Evolutionary conservation across 2,329 filamentous ascomycete species (phyloP).

Genomic region (Tolypocladium guangdongense): DNA sequence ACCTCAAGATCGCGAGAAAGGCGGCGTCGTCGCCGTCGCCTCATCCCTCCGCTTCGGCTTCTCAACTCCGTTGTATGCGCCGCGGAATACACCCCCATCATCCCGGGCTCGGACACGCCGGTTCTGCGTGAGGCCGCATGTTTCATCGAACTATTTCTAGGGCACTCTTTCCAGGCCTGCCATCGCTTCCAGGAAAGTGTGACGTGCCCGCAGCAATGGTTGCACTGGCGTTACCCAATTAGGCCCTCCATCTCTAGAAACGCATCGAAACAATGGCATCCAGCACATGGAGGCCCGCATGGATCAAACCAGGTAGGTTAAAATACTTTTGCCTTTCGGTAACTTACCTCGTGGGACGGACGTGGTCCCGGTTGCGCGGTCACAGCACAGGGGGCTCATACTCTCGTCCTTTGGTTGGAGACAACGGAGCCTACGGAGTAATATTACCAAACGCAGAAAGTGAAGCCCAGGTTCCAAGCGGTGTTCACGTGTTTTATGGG

Average conservation of each 20-base stretch:
- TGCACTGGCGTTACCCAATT: neutral
- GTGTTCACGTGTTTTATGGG: neutral
- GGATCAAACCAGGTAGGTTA: neutral
- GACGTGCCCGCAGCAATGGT: neutral
- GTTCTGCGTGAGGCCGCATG: neutral
- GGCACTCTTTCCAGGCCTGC: neutral
- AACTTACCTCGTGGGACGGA: neutral
- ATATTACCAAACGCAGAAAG: neutral
- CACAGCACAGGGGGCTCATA: neutral
- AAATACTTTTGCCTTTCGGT: neutral
- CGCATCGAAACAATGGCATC: neutral
- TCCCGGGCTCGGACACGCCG: neutral
- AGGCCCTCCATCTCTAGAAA: neutral
- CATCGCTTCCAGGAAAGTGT: neutral
- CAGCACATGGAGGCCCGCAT: neutral
- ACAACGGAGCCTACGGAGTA: neutral
- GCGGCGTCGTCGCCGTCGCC: neutral
- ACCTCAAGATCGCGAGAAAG: neutral
- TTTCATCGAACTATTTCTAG: neutral
- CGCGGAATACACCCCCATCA: neutral
- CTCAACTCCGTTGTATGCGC: neutral
- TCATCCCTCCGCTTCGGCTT: neutral
- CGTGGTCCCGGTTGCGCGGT: neutral
- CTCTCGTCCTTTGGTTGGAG: neutral
- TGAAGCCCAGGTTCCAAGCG: neutral